Evolutionary conservation across 768 basidiomycete species (phyloP).

Genomic region (Lentinula raphanica): DNA sequence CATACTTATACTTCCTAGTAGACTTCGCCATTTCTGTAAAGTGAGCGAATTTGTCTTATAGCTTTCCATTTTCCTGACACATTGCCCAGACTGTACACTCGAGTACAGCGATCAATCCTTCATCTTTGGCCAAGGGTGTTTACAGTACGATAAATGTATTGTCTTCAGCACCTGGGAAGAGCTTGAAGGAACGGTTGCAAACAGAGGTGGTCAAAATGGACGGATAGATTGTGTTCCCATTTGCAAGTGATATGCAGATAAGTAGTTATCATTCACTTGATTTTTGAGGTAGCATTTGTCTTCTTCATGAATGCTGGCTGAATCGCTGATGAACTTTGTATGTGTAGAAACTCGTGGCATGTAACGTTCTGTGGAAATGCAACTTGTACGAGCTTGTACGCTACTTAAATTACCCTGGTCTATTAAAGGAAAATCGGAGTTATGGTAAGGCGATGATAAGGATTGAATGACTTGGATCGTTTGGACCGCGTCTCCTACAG

Average conservation of each 20-base stretch:
- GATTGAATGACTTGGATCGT: too few species aligned
- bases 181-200: constrained; percentile 28
- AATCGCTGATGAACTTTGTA: too few species aligned
- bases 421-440: too few species aligned
- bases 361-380: too few species aligned
- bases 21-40: constrained; percentile 87
- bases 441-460: too few species aligned
- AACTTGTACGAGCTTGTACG: too few species aligned
- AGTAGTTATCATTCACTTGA: not conserved
- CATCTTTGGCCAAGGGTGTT: constrained; percentile 58
- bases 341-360: too few species aligned
- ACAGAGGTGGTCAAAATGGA: constrained; percentile 29
- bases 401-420: too few species aligned
- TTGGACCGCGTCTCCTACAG: too few species aligned
- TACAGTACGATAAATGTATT: constrained; percentile 43
- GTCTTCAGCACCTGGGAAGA: constrained; percentile 16
- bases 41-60: constrained; percentile 31
- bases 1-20: constrained; percentile 82
- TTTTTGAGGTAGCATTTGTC: not conserved
- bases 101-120: constrained; percentile 82
- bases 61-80: not conserved
- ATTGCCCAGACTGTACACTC: constrained; percentile 62
- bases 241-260: too few species aligned
- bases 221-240: not conserved
- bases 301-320: too few species aligned